Evolutionary conservation across 345 rosid species (phyloP).

Genomic region (Luvunga scandens): DNA sequence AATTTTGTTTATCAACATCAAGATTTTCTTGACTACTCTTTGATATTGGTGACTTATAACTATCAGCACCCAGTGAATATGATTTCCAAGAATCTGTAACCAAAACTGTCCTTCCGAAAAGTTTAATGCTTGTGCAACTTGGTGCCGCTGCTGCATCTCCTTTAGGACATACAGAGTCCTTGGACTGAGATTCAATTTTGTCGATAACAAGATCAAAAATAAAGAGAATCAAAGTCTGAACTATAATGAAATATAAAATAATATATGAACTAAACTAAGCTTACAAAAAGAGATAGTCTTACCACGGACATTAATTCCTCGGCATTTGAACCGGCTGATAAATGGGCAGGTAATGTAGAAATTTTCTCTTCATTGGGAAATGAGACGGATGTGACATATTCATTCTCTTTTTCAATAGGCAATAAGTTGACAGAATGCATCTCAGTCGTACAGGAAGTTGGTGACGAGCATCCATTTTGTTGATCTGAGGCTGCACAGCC

Average conservation of each 20-base stretch:
- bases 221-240: not conserved
- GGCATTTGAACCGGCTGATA: constrained; percentile 10
- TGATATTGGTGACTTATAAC: constrained; percentile 5
- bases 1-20: constrained; percentile 14
- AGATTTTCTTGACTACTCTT: constrained; percentile 11
- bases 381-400: constrained; percentile 27
- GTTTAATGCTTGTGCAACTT: constrained; percentile 46
- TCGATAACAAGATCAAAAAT: constrained; percentile 9
- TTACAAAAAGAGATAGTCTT: not conserved
- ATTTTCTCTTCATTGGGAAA: constrained; percentile 31
- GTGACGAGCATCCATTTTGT: constrained; percentile 51
- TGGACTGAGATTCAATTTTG: constrained; percentile 28
- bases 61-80: constrained; percentile 8
- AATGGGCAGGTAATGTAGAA: constrained; percentile 7
- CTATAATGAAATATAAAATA: not conserved
- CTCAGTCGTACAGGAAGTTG: constrained; percentile 56
- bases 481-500: constrained; percentile 44
- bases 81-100: constrained; percentile 32
- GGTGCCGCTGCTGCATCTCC: constrained; percentile 14
- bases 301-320: constrained; percentile 27
- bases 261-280: not conserved
- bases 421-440: constrained; percentile 22
- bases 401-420: constrained; percentile 33
- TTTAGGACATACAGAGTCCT: constrained; percentile 9
- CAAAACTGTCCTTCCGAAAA: constrained; percentile 62